Conservation (phyloP, 2,329 filamentous ascomycete genomes). For the Pyrenochaeta sp. region DNA sequence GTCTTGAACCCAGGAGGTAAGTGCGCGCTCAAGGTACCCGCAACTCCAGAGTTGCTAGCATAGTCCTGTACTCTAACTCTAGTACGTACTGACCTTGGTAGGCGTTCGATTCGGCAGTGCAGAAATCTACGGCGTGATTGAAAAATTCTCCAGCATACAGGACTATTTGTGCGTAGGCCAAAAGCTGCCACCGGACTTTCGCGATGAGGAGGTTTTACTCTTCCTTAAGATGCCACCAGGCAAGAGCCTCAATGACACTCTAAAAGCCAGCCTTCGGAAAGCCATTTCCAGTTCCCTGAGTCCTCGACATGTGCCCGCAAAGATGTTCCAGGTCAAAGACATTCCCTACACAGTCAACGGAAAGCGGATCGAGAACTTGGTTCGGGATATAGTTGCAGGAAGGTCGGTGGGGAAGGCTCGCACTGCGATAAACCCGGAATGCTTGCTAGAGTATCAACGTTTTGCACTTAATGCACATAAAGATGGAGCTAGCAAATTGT, state of each 20-base stretch:
- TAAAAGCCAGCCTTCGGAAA: not conserved
- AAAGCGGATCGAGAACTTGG: constrained; percentile 72
- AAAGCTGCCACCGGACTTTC: not conserved
- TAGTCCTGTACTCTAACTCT: too few relatives aligned
- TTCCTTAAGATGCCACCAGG: not conserved
- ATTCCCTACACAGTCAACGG: constrained; percentile 89
- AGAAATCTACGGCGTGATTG: constrained; percentile 88
- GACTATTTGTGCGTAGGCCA: not conserved
- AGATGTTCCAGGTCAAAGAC: constrained; percentile 78
- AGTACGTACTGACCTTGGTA: too few relatives aligned
- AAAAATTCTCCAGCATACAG: constrained; percentile 10
- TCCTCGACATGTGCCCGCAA: constrained; percentile 80
- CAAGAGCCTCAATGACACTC: not conserved
- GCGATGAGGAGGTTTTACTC: not conserved
- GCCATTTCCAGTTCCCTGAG: constrained; percentile 65
- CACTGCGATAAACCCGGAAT: not conserved
- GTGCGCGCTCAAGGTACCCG: too few relatives aligned
- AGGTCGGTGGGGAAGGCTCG: not conserved
- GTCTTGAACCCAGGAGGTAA: constrained; percentile 86
- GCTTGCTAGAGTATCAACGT: not conserved
- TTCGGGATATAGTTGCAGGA: constrained; percentile 46
- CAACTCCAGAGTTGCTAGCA: too few relatives aligned
- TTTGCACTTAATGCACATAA: too few relatives aligned
- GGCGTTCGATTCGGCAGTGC: constrained; percentile 88
- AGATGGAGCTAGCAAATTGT: too few relatives aligned